Conservation (phyloP, 495 filamentous ascomycete genomes). For the Astrothelium macrocarpum region DNA sequence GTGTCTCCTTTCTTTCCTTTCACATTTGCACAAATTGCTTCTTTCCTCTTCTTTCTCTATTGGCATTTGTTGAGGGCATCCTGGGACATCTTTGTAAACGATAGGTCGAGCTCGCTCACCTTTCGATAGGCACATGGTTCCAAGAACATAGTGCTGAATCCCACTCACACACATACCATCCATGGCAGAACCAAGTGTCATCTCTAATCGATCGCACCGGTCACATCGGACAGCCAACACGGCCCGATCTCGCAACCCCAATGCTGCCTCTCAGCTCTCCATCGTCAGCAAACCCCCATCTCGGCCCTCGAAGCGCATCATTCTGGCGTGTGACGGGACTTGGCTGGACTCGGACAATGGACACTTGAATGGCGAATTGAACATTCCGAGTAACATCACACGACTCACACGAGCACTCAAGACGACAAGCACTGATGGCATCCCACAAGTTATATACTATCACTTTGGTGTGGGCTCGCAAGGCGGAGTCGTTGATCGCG, state of each 20-base stretch:
- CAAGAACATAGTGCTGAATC: too few relatives aligned
- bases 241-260: neutral
- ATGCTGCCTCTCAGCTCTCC: neutral
- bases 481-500: slow-evolving; percentile 23
- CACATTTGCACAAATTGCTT: slow-evolving; percentile 2
- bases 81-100: slow-evolving; percentile 1
- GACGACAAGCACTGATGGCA: slow-evolving; percentile 28
- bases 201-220: neutral
- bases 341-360: slow-evolving; percentile 34
- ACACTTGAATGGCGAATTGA: slow-evolving; percentile 25
- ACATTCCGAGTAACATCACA: slow-evolving; percentile 33
- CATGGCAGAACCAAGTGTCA: neutral
- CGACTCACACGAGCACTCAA: slow-evolving; percentile 34
- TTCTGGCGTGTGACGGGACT: slow-evolving; percentile 16
- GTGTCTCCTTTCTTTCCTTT: slow-evolving; percentile 2
- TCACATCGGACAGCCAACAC: neutral
- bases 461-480: slow-evolving; percentile 31
- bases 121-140: neutral
- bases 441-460: slow-evolving; percentile 34
- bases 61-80: neutral
- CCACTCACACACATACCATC: neutral
- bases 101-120: neutral
- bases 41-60: slow-evolving; percentile 2
- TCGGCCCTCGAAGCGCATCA: slow-evolving; percentile 13
- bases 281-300: neutral